A percentile compares a stretch with the other conserved stretches of the same genome.
These are phyloP conservation scores for Chalciporus sphaerocephalus DNA, from an alignment of 768 basidiomycete species.

Conservation along the genomic window DNA sequence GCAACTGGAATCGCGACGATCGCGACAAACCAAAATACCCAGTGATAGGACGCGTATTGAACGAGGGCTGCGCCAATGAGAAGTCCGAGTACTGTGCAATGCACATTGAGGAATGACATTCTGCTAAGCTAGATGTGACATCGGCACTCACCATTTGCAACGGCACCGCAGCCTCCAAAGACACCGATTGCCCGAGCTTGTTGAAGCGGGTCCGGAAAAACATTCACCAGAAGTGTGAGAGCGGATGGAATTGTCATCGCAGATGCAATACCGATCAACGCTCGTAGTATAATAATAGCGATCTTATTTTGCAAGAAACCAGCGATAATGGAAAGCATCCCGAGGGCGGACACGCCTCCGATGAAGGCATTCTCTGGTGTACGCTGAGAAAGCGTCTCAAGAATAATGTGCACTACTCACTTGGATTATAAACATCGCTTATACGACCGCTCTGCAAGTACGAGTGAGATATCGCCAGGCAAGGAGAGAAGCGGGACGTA, in stretches of 20 bases:
- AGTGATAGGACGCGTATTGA: slow-evolving; percentile 39
- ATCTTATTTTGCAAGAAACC: slow-evolving; percentile 47
- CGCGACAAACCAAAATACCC: slow-evolving; percentile 49
- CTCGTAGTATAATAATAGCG: slow-evolving; percentile 47
- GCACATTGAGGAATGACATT: not conserved
- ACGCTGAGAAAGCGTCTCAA: slow-evolving; percentile 27
- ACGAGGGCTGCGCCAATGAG: slow-evolving; percentile 44
- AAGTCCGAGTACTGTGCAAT: slow-evolving; percentile 36
- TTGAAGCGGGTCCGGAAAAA: slow-evolving; percentile 44
- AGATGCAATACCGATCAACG: slow-evolving; percentile 47
- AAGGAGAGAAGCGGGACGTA: slow-evolving; percentile 4
- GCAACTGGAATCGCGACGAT: slow-evolving; percentile 36
- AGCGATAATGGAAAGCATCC: slow-evolving; percentile 40
- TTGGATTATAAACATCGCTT: slow-evolving; percentile 27
- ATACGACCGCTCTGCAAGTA: slow-evolving; percentile 23
- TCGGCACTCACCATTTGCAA: slow-evolving; percentile 38
- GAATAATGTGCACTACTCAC: slow-evolving; percentile 25
- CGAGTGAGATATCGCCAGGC: slow-evolving; percentile 6
- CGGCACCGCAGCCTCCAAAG: slow-evolving; percentile 43
- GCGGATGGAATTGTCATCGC: slow-evolving; percentile 51
- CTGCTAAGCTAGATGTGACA: not conserved
- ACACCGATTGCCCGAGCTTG: slow-evolving; percentile 47
- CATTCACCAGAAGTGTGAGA: slow-evolving; percentile 44
- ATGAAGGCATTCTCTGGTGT: slow-evolving; percentile 42
- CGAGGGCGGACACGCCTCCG: slow-evolving; percentile 37